Conservation (phyloP, 805 yeast genomes). For the Kuraishia capsulata region DNA sequence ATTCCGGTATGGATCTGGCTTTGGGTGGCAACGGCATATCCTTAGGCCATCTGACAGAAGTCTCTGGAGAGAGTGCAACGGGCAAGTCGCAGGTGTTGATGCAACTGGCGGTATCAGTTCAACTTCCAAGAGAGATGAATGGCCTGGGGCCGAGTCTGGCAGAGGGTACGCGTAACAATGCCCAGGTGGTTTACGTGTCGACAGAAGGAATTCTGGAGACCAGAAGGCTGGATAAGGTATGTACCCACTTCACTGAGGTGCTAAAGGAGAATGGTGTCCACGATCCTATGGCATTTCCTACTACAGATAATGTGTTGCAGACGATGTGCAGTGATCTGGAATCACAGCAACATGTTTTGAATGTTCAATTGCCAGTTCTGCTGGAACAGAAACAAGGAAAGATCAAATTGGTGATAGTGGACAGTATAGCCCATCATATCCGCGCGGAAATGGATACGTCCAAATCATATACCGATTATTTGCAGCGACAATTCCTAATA, state of each 20-base stretch:
- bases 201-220: conserved; percentile 75
- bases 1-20: conserved; percentile 33
- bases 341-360: conserved; percentile 62
- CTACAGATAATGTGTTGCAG: conserved; percentile 30
- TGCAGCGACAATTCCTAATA: conserved; percentile 32
- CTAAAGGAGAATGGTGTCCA: conserved; percentile 25
- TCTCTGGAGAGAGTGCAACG: conserved; percentile 76
- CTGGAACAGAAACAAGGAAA: conserved; percentile 24
- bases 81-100: conserved; percentile 80
- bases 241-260: conserved; percentile 15
- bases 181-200: conserved; percentile 56
- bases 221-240: conserved; percentile 44
- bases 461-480: conserved; percentile 22
- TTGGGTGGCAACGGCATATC: conserved; percentile 46
- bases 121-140: conserved; percentile 34
- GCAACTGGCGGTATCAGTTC: conserved; percentile 56
- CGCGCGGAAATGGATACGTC: conserved; percentile 47
- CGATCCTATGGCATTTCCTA: conserved; percentile 17
- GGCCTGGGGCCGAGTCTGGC: conserved; percentile 26
- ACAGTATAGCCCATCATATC: conserved; percentile 77
- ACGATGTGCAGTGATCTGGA: conserved; percentile 58
- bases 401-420: conserved; percentile 58
- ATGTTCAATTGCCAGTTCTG: conserved; percentile 59
- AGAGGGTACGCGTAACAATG: conserved; percentile 5
- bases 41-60: conserved; percentile 53